Conservation (phyloP, 495 filamentous ascomycete species). For the Neurospora sp. region DNA sequence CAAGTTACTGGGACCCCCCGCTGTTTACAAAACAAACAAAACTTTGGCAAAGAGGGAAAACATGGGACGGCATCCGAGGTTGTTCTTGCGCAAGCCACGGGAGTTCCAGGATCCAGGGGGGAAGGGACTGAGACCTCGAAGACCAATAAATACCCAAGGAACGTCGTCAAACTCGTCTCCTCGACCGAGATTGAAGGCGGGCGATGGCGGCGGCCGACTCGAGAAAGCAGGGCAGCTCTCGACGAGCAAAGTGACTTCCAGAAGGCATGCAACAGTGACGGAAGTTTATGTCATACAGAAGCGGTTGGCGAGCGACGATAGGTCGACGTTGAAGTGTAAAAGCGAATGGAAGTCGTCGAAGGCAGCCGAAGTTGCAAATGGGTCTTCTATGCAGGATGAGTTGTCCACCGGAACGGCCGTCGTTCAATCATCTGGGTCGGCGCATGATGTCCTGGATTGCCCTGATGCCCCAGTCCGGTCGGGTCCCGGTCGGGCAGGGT, state of each 20-base stretch:
- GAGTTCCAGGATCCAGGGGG: neutral
- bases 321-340: slow-evolving; percentile 1
- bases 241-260: slow-evolving; percentile 1
- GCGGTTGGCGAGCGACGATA: slow-evolving; percentile 6
- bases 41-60: neutral
- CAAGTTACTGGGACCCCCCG: neutral
- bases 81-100: neutral
- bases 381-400: slow-evolving; percentile 32
- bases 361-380: neutral
- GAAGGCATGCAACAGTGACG: neutral
- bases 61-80: neutral
- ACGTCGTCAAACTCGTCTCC: neutral
- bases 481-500: neutral
- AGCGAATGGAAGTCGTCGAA: slow-evolving; percentile 30
- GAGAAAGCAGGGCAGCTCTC: slow-evolving; percentile 5
- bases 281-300: slow-evolving; percentile 15
- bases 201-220: neutral
- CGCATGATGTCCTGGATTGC: neutral
- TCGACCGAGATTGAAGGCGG: neutral
- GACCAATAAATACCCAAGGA: neutral
- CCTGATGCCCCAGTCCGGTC: neutral
- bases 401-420: slow-evolving; percentile 27
- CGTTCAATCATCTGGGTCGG: slow-evolving; percentile 13
- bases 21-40: neutral
- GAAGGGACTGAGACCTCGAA: neutral